A percentile compares a stretch with the other conserved stretches of the same genome.
Conservation (phyloP, 169 alveolate genomes). For the Babesia gibsoni region DNA sequence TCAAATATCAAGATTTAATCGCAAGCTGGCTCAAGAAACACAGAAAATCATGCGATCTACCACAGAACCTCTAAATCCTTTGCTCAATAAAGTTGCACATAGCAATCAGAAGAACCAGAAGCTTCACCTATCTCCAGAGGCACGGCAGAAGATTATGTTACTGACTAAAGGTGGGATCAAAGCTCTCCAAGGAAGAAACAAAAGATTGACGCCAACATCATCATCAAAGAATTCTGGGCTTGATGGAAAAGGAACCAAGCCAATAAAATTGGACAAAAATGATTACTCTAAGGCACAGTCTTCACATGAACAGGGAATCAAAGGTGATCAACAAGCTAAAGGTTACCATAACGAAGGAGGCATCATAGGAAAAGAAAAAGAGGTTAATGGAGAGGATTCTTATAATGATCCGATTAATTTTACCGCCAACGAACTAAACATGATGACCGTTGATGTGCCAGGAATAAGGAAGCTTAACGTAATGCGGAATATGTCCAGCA, state of each 20-base stretch:
- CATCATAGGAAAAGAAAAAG: too few species aligned
- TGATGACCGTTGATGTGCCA: background rate
- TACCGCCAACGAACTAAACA: slow-evolving; percentile 4
- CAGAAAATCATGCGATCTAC: slow-evolving; percentile 11
- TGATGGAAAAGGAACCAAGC: background rate
- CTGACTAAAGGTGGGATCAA: background rate
- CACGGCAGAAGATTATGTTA: background rate
- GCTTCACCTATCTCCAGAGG: background rate
- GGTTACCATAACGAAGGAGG: too few species aligned
- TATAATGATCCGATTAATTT: background rate
- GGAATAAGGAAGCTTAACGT: slow-evolving; percentile 2
- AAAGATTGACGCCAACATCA: background rate
- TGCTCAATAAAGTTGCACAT: slow-evolving; percentile 24
- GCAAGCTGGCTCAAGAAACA: slow-evolving; percentile 26
- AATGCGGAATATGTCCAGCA: background rate
- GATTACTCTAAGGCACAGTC: too few species aligned
- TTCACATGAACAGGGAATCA: too few species aligned
- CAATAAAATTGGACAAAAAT: too few species aligned
- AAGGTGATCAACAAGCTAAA: too few species aligned
- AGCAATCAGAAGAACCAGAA: slow-evolving; percentile 43
- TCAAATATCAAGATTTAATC: slow-evolving; percentile 12
- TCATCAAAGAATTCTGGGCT: background rate
- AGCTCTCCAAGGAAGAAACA: background rate
- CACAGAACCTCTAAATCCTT: slow-evolving; percentile 32
- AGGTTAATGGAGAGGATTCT: too few species aligned